These are phyloP conservation scores for Dryadomyces quercus-mongolicae DNA, from an alignment of 2,329 filamentous ascomycete genomes.

Conservation along the genomic window DNA sequence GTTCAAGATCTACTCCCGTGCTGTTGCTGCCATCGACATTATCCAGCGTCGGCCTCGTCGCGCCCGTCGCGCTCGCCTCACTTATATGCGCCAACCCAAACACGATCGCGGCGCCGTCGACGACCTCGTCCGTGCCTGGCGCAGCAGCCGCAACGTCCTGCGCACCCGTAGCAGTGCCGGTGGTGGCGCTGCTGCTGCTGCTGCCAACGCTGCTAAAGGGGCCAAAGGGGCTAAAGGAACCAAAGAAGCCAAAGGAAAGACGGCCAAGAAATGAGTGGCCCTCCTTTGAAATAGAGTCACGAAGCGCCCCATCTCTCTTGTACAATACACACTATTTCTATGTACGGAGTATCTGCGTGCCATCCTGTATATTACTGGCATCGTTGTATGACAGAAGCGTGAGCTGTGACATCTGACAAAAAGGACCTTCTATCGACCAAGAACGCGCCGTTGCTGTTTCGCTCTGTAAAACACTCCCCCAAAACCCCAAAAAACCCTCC, in stretches of 20 bases:
- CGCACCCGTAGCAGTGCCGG: constrained; percentile 13
- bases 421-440: too few relatives aligned
- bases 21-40: constrained; percentile 83
- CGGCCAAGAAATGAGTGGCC: neutral
- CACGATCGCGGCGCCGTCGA: constrained; percentile 84
- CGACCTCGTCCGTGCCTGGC: constrained; percentile 57
- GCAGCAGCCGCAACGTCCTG: constrained; percentile 26
- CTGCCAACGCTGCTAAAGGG: constrained; percentile 2
- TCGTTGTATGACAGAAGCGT: neutral
- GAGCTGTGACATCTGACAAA: neutral
- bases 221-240: constrained; percentile 3
- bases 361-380: neutral
- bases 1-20: constrained; percentile 89
- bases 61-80: constrained; percentile 75
- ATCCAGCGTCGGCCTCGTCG: constrained; percentile 78
- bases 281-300: neutral
- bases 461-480: neutral
- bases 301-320: neutral
- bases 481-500: too few relatives aligned
- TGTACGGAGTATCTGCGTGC: too few relatives aligned
- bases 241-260: constrained; percentile 2
- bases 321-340: neutral
- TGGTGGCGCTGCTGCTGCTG: neutral
- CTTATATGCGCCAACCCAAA: constrained; percentile 78
- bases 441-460: too few relatives aligned